Base-by-base conservation (phyloP, 768 basidiomycete species). In the Chiua virens region DNA sequence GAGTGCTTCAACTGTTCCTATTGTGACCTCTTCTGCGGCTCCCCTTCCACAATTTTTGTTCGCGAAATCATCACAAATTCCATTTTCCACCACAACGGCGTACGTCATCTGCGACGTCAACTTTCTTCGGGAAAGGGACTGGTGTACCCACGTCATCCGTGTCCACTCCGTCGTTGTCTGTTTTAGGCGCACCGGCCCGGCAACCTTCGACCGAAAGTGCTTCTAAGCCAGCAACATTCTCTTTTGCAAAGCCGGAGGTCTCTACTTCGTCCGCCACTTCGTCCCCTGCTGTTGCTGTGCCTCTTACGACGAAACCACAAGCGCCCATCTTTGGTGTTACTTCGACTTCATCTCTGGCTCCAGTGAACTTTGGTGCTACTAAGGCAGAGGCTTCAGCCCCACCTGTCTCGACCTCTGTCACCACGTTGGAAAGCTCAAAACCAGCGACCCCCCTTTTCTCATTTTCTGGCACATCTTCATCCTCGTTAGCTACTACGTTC, bases 91-190 rank as follows among this genome's bases (percentile, higher is more conserved):
- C 2, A 22, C 54, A 32, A 20, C 46, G 32, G 20, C 44, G 11
- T 1, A 45, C 53, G 21, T 48, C 57, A 45, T 44, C 57, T 8
- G 28, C 57, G 18, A 43, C 63, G 21, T 62, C 71, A 25, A 69
- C 65, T 49, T 66, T 70, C 53, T 69, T 72, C 36, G 54, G 54
- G 22, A 71, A 75, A 47, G 66, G 65, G 23, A 22, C 48, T 28
- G 28, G 54, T 59, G 50, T 38, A 22, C 17, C 53, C 35, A 23
- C 36, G 6, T 28, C 51, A 18, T 23, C 54, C 9, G 37, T 45
- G n/a, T 25, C 56, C 34, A n/a, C 41, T 8, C 17, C 47, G 37
- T 61, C 22, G 25, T 18, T 52, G 41, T 54, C 52, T 17, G 46
- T 39, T 25, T 30, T 42, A 18, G 47, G 49, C 36, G 38, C 32